phyloP scores from a whole-genome alignment of 257 asterid genomes.

The Prunella vulgaris region DNA sequence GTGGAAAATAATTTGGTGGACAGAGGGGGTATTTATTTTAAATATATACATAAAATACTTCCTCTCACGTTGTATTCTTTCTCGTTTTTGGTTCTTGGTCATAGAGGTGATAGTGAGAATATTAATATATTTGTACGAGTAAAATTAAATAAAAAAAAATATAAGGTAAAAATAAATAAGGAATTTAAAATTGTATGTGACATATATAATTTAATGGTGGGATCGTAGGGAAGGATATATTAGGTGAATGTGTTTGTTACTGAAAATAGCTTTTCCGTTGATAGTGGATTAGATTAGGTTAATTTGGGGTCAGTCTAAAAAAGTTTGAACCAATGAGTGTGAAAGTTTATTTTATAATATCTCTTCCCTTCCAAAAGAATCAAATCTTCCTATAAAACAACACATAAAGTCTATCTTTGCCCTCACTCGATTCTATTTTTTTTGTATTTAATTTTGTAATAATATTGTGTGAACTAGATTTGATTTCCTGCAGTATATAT shows the following conservation, averaged over 20 bases:
- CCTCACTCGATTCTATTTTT: not conserved
- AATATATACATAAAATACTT: not conserved
- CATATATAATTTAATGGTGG: not conserved
- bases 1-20: no score
- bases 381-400: conserved; percentile 3
- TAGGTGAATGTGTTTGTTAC: conserved; percentile 8
- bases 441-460: not conserved
- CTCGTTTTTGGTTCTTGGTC: not conserved
- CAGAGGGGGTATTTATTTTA: no score
- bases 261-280: conserved; percentile 21
- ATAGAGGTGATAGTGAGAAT: not conserved
- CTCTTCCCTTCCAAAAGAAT: not conserved
- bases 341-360: not conserved
- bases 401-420: not conserved
- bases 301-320: conserved; percentile 16
- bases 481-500: not conserved
- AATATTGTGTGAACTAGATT: not conserved
- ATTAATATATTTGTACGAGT: not conserved
- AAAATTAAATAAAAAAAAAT: not conserved
- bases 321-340: not conserved
- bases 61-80: not conserved
- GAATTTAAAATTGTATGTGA: not conserved
- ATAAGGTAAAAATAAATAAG: not conserved
- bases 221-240: not conserved
- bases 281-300: conserved; percentile 26